Evolutionary conservation across 306 rosid species (phyloP), one percentile per base, ranked within the genome.

Genomic region (Casuarina cunninghamiana): DNA sequence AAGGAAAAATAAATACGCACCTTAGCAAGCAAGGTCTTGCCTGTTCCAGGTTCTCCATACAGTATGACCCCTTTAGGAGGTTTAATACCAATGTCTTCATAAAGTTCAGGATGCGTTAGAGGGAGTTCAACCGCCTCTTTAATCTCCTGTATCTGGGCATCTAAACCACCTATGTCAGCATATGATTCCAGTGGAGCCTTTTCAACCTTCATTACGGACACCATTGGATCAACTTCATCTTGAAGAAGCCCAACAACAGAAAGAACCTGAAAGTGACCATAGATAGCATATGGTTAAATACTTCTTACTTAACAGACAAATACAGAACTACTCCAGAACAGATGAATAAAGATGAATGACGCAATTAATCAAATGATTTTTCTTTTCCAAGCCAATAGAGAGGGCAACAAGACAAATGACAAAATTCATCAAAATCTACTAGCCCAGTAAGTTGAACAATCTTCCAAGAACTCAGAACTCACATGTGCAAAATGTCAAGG

Each of bases 71-170:
- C 99, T 88, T 96, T 96, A 54, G 99, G 98, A 69, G 99, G 99
- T 82, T 86, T 96, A 85, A 96, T 96, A 83, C 99, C 99, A 60
- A 96, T 96, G 80, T 96, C 99, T 82, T 96, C 99, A 21, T 93
- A 96, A 38, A 96, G 83, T 73, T 96, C 99, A 62, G 99, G 99
- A 89, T 96, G 98, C 0, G 97, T 93, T 48, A 96, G 82, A 16
- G 99, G 99, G 84, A 96, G 95, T 89, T 96, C 99, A 50, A 96
- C 99, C 12, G 98, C 99, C 85, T 96, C 99, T 77, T 93, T 93
- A n/a, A 96, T 96, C 88, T 93, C 98, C 88, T 96, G 98, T 75
- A 96, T 91, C 78, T 96, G 99, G 43, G 98, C 97, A 91, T 96
- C 98, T 76, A 96, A 81, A 49, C 99, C 99, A 87, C 99, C 99